These are phyloP conservation scores for Beauveria australis DNA, from an alignment of 2,329 filamentous ascomycete genomes.

Conservation along the genomic window DNA sequence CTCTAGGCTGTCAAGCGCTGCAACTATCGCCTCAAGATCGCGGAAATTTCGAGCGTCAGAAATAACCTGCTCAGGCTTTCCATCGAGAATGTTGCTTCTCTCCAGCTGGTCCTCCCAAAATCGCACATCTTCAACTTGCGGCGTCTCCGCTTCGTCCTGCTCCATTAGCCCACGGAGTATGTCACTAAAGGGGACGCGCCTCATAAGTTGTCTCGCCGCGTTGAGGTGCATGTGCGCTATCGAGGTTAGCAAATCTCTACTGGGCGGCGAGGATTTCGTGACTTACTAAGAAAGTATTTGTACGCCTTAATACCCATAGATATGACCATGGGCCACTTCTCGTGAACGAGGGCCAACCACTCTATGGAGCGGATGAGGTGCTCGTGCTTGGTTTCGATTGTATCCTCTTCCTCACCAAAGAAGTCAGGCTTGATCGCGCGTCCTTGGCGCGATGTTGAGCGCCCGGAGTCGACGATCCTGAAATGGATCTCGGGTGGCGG, in stretches of 20 bases:
- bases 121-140: slow-evolving; percentile 29
- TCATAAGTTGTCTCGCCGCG: slow-evolving; percentile 45
- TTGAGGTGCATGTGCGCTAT: slow-evolving; percentile 42
- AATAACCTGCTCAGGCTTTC: slow-evolving; percentile 34
- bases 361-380: slow-evolving; percentile 70
- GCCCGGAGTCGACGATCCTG: slow-evolving; percentile 38
- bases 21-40: slow-evolving; percentile 61
- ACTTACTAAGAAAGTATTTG: slow-evolving; percentile 75
- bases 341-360: slow-evolving; percentile 73
- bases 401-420: slow-evolving; percentile 52
- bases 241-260: neutral
- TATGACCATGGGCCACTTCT: slow-evolving; percentile 64
- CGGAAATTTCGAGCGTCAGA: slow-evolving; percentile 54
- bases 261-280: neutral
- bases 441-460: slow-evolving; percentile 33
- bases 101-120: slow-evolving; percentile 33
- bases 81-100: slow-evolving; percentile 26
- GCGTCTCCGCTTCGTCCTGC: slow-evolving; percentile 24
- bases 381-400: slow-evolving; percentile 54
- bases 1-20: slow-evolving; percentile 59
- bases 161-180: slow-evolving; percentile 37
- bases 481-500: slow-evolving; percentile 39
- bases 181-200: slow-evolving; percentile 40
- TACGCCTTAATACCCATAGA: slow-evolving; percentile 63
- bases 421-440: slow-evolving; percentile 63